A percentile compares a stretch with the other conserved stretches of the same genome.
These are phyloP conservation scores for Tolypocladium paradoxum DNA, from an alignment of 2,329 filamentous ascomycete species.

Conservation along the genomic window DNA sequence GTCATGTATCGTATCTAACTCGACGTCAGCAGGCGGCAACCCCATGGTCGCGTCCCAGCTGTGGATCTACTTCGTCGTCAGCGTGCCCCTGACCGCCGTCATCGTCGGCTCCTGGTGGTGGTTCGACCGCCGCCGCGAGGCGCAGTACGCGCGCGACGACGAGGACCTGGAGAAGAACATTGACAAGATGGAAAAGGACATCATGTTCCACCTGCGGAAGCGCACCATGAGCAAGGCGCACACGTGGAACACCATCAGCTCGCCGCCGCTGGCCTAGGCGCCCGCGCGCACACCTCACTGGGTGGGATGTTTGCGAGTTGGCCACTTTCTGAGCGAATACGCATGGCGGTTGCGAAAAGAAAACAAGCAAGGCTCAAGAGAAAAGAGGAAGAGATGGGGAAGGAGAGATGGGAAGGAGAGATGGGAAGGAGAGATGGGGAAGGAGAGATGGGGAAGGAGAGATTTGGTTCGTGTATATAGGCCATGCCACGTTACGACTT, in stretches of 20 bases:
- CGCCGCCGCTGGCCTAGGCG: constrained; percentile 13
- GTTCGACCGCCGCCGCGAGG: constrained; percentile 40
- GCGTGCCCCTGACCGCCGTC: constrained; percentile 43
- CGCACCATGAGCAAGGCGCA: constrained; percentile 45
- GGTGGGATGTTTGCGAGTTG: no score
- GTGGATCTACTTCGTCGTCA: constrained; percentile 55
- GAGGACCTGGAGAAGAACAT: constrained; percentile 42
- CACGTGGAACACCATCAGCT: constrained; percentile 37
- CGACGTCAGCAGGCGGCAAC: neutral
- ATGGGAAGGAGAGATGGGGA: no score
- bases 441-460: neutral
- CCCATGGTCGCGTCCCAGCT: constrained; percentile 21
- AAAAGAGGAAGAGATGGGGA: neutral
- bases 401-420: neutral
- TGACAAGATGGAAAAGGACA: constrained; percentile 44
- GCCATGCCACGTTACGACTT: constrained; percentile 1
- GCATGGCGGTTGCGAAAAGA: neutral
- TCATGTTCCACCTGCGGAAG: constrained; percentile 44
- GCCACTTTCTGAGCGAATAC: neutral
- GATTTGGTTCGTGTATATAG: neutral
- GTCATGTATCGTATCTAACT: no score
- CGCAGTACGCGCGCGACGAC: constrained; percentile 37
- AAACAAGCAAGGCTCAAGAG: no score
- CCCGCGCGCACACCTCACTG: neutral
- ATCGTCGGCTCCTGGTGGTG: constrained; percentile 46